Conservation (phyloP, 139 green algal species). For the Ostreobium quekettii region DNA sequence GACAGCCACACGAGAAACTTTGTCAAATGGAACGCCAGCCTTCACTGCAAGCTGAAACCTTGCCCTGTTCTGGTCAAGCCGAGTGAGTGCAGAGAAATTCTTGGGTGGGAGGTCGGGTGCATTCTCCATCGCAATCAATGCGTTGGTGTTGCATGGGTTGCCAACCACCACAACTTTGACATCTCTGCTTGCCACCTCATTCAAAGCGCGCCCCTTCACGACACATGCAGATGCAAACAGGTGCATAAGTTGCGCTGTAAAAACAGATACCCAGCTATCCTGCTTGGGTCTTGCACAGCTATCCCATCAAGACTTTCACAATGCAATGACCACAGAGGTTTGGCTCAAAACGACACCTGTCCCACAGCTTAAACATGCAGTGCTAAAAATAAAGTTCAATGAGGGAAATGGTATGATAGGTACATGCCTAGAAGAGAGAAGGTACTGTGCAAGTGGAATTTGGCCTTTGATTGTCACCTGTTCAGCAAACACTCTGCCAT, state of each 20-base stretch:
- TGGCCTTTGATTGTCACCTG: too few relatives aligned
- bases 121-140: slow-evolving; percentile 79
- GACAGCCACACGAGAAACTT: slow-evolving; percentile 62
- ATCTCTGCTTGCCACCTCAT: slow-evolving; percentile 60
- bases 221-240: background rate
- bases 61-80: slow-evolving; percentile 76
- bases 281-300: too few relatives aligned
- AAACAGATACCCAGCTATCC: background rate
- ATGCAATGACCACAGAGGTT: too few relatives aligned
- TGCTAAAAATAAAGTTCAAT: too few relatives aligned
- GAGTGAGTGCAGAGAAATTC: slow-evolving; percentile 83
- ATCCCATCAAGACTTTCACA: too few relatives aligned
- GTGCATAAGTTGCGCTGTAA: background rate
- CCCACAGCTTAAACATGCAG: too few relatives aligned
- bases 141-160: slow-evolving; percentile 93
- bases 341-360: too few relatives aligned
- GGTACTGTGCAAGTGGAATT: background rate
- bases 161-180: slow-evolving; percentile 84
- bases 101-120: slow-evolving; percentile 59
- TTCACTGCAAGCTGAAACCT: slow-evolving; percentile 90
- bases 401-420: background rate
- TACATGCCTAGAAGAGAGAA: background rate
- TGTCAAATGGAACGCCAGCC: too few relatives aligned
- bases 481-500: slow-evolving; percentile 75
- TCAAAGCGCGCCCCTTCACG: slow-evolving; percentile 63